Evolutionary conservation across 2,329 filamentous ascomycete genomes (phyloP).

Genomic region (Plenodomus lindquistii): DNA sequence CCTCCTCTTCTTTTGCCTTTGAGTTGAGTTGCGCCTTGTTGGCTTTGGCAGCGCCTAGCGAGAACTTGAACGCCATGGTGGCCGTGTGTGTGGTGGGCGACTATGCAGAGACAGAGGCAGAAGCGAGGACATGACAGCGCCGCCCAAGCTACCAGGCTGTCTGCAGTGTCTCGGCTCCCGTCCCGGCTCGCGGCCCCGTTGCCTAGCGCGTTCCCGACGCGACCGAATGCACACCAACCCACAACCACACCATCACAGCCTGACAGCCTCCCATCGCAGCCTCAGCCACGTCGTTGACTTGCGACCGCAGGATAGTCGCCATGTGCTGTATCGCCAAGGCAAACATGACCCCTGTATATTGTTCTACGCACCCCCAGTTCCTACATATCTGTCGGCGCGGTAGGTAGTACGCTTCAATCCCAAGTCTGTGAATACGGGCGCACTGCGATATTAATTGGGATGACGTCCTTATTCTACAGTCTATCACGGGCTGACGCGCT

Average conservation of each 20-base stretch:
- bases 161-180: not conserved
- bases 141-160: not conserved
- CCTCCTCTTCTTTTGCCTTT: conserved; percentile 37
- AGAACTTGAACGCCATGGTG: conserved; percentile 38
- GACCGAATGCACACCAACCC: not conserved
- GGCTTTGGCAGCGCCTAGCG: conserved; percentile 27
- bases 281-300: not conserved
- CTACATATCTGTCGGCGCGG: not conserved
- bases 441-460: not conserved
- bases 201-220: conserved; percentile 17
- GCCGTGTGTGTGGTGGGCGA: not conserved
- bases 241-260: too few species aligned
- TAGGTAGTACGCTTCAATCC: not conserved
- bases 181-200: conserved; percentile 12
- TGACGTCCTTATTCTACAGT: not conserved
- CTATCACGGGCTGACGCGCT: not conserved
- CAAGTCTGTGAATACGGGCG: not conserved
- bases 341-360: not conserved
- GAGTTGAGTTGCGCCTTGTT: conserved; percentile 28
- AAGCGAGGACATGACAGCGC: not conserved
- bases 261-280: not conserved
- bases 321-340: not conserved
- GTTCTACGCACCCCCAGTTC: not conserved
- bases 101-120: not conserved
- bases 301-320: too few species aligned